Conservation (phyloP, 192 early-diverging fungal species). For the Entomortierella lignicola region DNA sequence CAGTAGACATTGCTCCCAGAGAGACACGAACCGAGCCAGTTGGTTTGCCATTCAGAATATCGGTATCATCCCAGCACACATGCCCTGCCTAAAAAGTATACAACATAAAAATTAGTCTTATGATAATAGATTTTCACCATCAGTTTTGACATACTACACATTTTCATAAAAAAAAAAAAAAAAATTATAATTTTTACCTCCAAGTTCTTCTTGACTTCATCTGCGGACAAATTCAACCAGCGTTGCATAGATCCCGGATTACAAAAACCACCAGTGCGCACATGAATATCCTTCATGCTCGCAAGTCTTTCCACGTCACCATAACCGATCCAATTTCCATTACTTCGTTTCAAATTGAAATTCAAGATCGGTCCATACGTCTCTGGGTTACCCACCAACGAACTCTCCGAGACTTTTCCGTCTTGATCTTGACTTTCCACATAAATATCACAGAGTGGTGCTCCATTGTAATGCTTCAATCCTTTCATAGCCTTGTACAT, state of each 20-base stretch:
- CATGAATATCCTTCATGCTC: slow-evolving; percentile 69
- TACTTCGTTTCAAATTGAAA: slow-evolving; percentile 73
- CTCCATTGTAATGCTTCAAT: slow-evolving; percentile 67
- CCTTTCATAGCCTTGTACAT: slow-evolving; percentile 55
- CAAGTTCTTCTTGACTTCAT: slow-evolving; percentile 62
- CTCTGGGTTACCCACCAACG: slow-evolving; percentile 26
- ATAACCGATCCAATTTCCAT: slow-evolving; percentile 70
- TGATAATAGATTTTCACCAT: not conserved
- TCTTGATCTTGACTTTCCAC: slow-evolving; percentile 13
- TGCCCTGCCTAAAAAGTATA: slow-evolving; percentile 62
- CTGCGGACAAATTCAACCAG: slow-evolving; percentile 69
- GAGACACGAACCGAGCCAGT: slow-evolving; percentile 82
- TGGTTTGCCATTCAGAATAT: slow-evolving; percentile 76
- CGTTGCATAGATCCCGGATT: slow-evolving; percentile 82
- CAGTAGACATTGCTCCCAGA: slow-evolving; percentile 76
- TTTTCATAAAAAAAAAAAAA: not conserved
- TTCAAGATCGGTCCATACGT: slow-evolving; percentile 73
- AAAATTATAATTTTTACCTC: slow-evolving; percentile 36
- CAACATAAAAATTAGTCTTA: no score
- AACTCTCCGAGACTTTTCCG: not conserved
- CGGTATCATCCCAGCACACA: slow-evolving; percentile 80
- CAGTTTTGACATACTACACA: not conserved
- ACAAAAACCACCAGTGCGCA: slow-evolving; percentile 83
- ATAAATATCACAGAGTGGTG: slow-evolving; percentile 58
- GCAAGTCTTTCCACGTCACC: slow-evolving; percentile 76